Base-by-base conservation (phyloP, 495 filamentous ascomycete species). In the Aspergillus kassunensis region DNA sequence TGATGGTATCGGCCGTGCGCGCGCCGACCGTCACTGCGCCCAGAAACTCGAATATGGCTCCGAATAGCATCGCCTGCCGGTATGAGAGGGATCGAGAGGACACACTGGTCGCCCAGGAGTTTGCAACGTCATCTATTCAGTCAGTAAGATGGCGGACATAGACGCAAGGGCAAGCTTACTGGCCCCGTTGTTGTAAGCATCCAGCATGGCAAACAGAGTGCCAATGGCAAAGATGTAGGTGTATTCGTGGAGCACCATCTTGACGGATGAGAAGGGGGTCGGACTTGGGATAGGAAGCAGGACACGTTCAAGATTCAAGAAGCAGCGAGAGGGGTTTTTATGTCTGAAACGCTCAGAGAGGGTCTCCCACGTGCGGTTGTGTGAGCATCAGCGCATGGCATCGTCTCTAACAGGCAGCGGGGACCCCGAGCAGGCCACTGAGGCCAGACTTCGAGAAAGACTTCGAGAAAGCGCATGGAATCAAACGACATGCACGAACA, bases 191-290 rank as follows among this genome's bases (percentile, higher is more conserved):
- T 86, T 87, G 75, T 69, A 87, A 50, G 84, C 84, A 74, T 87
- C 85, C 39, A 87, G 75, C 64, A 83, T 77, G 65, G 86, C 85
- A 75, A 90, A 90, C 59, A 90, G 70, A 48, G 83, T 87, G 74
- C 82, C 85, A 50, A 90, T 82, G 62, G 79, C 87, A 56, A 90
- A 88, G 59, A 90, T 74, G 57, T 87, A 88, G 66, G 81, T 78
- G 59, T 80, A 83, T 58, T 86, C 64, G 46, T 77, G 71, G 46
- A 85, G 74, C 61, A 57, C 62, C 73, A 76, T 77, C 65, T 72
- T 81, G 69, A 31, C 16, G 13, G 41, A 6, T 2, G 7, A 9
- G 6, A 5, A 40, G 36, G 36, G 36, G 8, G 9, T 16, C 1
- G 16, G 10, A 19, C 16, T n/a, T n/a, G n/a, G 7, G 18, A 9